Evolutionary conservation across 768 basidiomycete species (phyloP), one percentile per base, ranked within the genome.

Genomic region (Xerocomellus intermedius): DNA sequence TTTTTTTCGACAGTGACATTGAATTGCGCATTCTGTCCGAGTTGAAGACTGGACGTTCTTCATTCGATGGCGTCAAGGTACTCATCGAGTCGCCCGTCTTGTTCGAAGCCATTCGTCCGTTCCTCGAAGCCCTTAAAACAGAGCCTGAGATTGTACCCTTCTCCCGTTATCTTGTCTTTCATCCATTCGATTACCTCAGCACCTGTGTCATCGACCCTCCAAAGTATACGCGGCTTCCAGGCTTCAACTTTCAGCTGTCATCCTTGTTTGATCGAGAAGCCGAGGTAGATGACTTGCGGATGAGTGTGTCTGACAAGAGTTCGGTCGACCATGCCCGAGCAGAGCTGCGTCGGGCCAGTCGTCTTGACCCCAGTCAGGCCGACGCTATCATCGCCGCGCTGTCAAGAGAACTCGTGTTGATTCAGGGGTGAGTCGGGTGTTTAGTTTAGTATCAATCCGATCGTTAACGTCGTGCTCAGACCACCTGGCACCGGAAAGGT

Each of bases 401-500:
- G 35, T 79, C 77, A 0, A 69, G 82, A 46, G 85, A 89, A 59
- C 65, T 91, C 0, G 74, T 81, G 0, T 68, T 91, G 44, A 86
- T 92, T 37, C 88, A 91, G 71, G 90, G 89, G 85, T 88, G 62
- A 58, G 73, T 59, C 48, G 1, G 35, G 51, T 45, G 2, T 33
- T 12, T 12, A 2, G 44, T 7, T 36, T 19, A 8, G 7, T 16
- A 8, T n/a, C 30, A 7, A 12, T 8, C 32, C 45, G 0, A 9
- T 42, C 10, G 21, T 44, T 49, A 2, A 51, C 52, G 26, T 45
- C 26, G 28, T 26, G 4, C 36, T 4, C 54, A 87, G 87, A 42
- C 89, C 89, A 24, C 89, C 89, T 2, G 89, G 89, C 1, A 90
- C 89, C 0, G 89, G 89, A 57, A 89, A 89, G 79, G 85, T 85